Conservation (phyloP, 306 rosid species). For the Hippophae tibetana region DNA sequence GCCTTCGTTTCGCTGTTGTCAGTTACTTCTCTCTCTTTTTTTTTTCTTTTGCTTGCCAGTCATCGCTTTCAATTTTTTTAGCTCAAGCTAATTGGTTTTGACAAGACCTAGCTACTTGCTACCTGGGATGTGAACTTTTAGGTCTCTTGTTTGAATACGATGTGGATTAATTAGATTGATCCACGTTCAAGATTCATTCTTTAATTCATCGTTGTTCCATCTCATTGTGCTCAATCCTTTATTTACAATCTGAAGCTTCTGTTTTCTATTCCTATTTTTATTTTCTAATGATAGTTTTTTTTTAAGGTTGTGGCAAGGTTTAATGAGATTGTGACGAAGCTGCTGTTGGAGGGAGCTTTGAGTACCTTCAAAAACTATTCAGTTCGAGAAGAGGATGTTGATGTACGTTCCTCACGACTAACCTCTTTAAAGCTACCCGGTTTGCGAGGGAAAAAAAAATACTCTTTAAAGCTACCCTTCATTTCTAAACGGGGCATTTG, state of each 20-base stretch:
- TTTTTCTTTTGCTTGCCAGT: no score
- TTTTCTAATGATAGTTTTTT: slow-evolving; percentile 1
- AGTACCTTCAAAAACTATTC: slow-evolving; percentile 62
- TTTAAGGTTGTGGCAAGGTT: slow-evolving; percentile 85
- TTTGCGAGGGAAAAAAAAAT: no score
- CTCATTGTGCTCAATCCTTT: no score
- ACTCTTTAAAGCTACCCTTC: no score
- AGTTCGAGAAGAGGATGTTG: slow-evolving; percentile 76
- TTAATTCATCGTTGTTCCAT: no score
- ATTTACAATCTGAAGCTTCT: neutral
- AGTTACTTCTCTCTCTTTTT: neutral
- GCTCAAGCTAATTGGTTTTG: neutral
- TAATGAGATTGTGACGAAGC: slow-evolving; percentile 79
- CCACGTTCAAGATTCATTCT: no score
- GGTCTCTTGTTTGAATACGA: no score
- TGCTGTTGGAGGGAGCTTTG: slow-evolving; percentile 85
- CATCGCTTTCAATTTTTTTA: neutral
- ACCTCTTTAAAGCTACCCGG: no score
- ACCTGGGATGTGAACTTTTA: no score
- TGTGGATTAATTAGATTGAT: no score
- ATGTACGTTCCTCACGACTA: slow-evolving; percentile 35
- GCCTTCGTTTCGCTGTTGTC: slow-evolving; percentile 88
- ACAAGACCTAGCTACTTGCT: neutral
- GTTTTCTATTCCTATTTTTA: slow-evolving; percentile 7
- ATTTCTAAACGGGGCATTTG: no score